Conservation (phyloP, 306 rosid genomes). For the Cucurbita ficifolia region DNA sequence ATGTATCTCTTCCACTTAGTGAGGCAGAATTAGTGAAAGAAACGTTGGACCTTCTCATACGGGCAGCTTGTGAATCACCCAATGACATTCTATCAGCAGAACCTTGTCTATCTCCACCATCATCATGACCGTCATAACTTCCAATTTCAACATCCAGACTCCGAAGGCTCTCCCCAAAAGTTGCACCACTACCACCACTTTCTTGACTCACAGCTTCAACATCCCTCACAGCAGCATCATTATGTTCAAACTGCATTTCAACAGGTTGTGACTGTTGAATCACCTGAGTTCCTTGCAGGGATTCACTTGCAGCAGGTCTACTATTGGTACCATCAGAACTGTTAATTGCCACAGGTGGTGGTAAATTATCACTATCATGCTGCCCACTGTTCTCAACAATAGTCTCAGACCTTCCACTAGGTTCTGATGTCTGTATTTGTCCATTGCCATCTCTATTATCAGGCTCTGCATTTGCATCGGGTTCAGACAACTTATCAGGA, state of each 20-base stretch:
- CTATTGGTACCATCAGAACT: slow-evolving; percentile 21
- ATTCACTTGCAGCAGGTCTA: slow-evolving; percentile 35
- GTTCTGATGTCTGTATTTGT: slow-evolving; percentile 37
- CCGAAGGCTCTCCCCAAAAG: slow-evolving; percentile 91
- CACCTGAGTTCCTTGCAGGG: slow-evolving; percentile 30
- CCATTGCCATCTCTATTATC: slow-evolving; percentile 30
- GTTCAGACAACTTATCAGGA: slow-evolving; percentile 47
- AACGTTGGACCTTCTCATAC: slow-evolving; percentile 52
- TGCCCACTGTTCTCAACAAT: slow-evolving; percentile 37
- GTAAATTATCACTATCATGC: slow-evolving; percentile 27
- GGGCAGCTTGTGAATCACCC: slow-evolving; percentile 67
- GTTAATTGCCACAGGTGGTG: slow-evolving; percentile 19
- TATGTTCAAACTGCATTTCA: slow-evolving; percentile 85
- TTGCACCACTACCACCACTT: slow-evolving; percentile 97
- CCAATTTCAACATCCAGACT: slow-evolving; percentile 98
- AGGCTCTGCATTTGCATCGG: slow-evolving; percentile 23
- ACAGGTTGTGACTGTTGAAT: slow-evolving; percentile 41
- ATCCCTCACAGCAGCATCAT: slow-evolving; percentile 61
- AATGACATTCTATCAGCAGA: slow-evolving; percentile 48
- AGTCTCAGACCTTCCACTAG: slow-evolving; percentile 29
- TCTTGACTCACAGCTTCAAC: slow-evolving; percentile 97
- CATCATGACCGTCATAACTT: slow-evolving; percentile 95
- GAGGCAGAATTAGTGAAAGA: slow-evolving; percentile 47
- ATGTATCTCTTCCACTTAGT: slow-evolving; percentile 61
- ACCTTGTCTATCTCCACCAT: slow-evolving; percentile 80